These are phyloP conservation scores for Papiliotrema flavescens DNA, from an alignment of 1,284 basidiomycete genomes.

Conservation along the genomic window DNA sequence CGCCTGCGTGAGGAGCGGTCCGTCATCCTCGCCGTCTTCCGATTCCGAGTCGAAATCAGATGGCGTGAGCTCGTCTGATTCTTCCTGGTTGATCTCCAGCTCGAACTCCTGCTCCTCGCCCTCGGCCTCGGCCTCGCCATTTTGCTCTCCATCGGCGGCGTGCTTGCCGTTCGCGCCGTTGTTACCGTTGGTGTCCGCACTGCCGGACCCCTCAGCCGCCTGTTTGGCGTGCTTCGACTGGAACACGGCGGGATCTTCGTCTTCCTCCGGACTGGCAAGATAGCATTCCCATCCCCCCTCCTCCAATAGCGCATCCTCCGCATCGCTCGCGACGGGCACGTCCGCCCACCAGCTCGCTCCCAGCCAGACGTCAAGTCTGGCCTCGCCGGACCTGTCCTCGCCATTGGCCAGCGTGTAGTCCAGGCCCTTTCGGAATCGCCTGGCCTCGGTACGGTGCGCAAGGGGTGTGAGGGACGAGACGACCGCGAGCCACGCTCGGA, in stretches of 20 bases:
- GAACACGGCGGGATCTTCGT: conserved; percentile 91
- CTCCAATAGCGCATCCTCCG: conserved; percentile 51
- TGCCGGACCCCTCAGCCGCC: background rate
- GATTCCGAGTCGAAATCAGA: conserved; percentile 54
- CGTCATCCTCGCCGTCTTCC: conserved; percentile 60
- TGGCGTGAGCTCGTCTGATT: conserved; percentile 48
- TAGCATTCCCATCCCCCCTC: conserved; percentile 98
- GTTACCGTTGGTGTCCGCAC: conserved; percentile 3
- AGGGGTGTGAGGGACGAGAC: conserved; percentile 75
- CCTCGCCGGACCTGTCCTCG: conserved; percentile 66
- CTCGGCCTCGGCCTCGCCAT: conserved; percentile 18
- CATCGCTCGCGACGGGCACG: conserved; percentile 45
- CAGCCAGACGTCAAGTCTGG: conserved; percentile 82
- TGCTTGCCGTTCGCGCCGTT: conserved; percentile 3
- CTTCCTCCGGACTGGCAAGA: conserved; percentile 87
- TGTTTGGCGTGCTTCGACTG: conserved; percentile 55
- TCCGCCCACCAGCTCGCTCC: conserved; percentile 75
- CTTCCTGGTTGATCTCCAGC: conserved; percentile 49
- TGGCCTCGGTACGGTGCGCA: conserved; percentile 68
- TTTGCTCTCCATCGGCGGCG: background rate
- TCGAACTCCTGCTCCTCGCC: conserved; percentile 35
- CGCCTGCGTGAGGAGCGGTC: conserved; percentile 81
- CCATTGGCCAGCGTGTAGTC: conserved; percentile 94
- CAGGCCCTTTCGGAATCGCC: conserved; percentile 85
- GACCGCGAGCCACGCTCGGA: conserved; percentile 82